phyloP scores from a whole-genome alignment of 2,329 filamentous ascomycete genomes.

The Neonectria faginata region DNA sequence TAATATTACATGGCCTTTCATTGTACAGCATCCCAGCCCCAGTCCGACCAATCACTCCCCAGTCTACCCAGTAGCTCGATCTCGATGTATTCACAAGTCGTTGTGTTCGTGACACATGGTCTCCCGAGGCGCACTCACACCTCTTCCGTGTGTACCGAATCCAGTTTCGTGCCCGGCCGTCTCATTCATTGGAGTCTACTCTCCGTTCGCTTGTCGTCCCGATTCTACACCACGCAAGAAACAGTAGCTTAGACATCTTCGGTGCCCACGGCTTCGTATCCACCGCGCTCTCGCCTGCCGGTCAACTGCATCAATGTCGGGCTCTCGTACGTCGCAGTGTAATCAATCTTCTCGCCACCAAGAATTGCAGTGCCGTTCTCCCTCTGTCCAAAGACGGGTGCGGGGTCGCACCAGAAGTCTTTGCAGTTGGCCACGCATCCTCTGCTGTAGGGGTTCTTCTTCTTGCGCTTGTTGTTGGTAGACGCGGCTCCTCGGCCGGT shows the following conservation, averaged over 20 bases:
- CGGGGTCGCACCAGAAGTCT: constrained; percentile 96
- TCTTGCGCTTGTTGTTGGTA: constrained; percentile 63
- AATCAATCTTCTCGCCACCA: constrained; percentile 84
- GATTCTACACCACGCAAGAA: not conserved
- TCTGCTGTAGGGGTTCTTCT: constrained; percentile 85
- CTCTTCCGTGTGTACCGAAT: constrained; percentile 36
- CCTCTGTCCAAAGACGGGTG: constrained; percentile 80
- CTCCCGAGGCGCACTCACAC: constrained; percentile 24
- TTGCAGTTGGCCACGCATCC: constrained; percentile 90
- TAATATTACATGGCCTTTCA: constrained; percentile 41
- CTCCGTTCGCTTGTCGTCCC: constrained; percentile 15
- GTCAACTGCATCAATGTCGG: constrained; percentile 74
- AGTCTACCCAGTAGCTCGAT: constrained; percentile 33
- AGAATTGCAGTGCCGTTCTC: constrained; percentile 81
- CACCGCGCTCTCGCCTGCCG: constrained; percentile 62
- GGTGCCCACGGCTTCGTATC: constrained; percentile 72
- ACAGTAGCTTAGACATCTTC: constrained; percentile 58
- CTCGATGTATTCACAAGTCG: constrained; percentile 30
- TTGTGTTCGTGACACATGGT: constrained; percentile 35
- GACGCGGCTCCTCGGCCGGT: constrained; percentile 81
- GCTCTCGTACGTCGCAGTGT: constrained; percentile 88
- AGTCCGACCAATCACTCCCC: not conserved
- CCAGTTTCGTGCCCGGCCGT: constrained; percentile 30
- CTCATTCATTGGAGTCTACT: constrained; percentile 33
- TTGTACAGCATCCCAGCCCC: constrained; percentile 35